Base-by-base conservation (phyloP, 2,329 filamentous ascomycete species). In the Neobulgaria alba region DNA sequence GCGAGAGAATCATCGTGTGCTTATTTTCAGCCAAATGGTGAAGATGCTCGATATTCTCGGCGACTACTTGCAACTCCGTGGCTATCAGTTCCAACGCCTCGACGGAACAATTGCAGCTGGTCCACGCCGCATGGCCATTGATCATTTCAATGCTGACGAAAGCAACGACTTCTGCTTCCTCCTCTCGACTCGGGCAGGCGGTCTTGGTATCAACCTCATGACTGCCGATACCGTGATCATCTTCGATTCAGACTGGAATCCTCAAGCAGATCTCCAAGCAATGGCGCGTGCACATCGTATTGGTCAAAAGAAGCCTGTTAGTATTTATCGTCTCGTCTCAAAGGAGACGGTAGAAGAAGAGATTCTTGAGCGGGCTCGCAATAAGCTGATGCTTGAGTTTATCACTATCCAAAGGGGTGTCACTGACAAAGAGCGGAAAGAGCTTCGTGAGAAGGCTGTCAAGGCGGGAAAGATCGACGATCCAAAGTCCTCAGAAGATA, bases 21-120 rank as follows among this genome's bases (percentile, higher is more conserved):
- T 98, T 48, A 96, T 98, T 50, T 98, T 98, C 69, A 96, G 90
- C 61, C 92, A 98, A 61, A 98, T 98, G 92, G 93, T 98, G 26
- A 93, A 87, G 60, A 96, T 98, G 85, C 75, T 98, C 16, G 89
- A 98, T 57, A 92, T 98, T 39, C 72, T 98, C 1, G 86, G 87
- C 33, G 90, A 98, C 56, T 98, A 98, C 59, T 77, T 96, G 50
- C 85, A 87, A 38, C 75, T 92, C 39, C 83, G 92, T 48, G 88
- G 89, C n/a, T 93, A 96, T 63, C 81, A 92, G 44, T 96, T 92
- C 58, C 93, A 98, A 60, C 78, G 92, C 14, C 75, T 98, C 5
- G 92, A 98, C 59, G 92, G 92, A 52, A 98, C 92, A 2, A 95
- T 98, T 51, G 82, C 86, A 23, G 85, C 92, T 10, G 83, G 79